phyloP scores from a whole-genome alignment of 2,329 filamentous ascomycete species.

The Colletotrichum ledebouriae region DNA sequence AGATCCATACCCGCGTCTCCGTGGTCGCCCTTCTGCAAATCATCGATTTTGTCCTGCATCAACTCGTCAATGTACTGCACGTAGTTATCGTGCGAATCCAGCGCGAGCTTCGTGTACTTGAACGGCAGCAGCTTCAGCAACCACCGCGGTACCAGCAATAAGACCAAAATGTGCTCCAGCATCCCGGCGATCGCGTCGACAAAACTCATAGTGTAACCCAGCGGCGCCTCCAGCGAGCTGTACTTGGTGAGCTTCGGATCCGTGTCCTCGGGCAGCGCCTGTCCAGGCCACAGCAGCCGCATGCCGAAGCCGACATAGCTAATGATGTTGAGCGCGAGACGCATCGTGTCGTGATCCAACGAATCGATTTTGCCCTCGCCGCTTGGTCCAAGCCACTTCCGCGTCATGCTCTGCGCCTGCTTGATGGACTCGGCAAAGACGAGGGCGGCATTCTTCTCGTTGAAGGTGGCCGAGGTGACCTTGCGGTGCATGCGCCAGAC shows the following conservation, averaged over 20 bases:
- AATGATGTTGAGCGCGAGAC: conserved; percentile 68
- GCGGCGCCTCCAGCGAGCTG: conserved; percentile 58
- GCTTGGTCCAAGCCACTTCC: conserved; percentile 65
- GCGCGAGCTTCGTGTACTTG: conserved; percentile 63
- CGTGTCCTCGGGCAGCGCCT: conserved; percentile 60
- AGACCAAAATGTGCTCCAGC: conserved; percentile 73
- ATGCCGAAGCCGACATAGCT: conserved; percentile 80
- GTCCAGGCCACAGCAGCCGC: conserved; percentile 72
- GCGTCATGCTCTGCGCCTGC: conserved; percentile 74
- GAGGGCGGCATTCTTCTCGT: conserved; percentile 78
- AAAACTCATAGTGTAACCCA: conserved; percentile 75
- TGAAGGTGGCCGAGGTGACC: conserved; percentile 78
- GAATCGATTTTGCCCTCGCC: conserved; percentile 60
- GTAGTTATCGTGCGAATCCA: conserved; percentile 72
- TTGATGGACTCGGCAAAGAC: conserved; percentile 72
- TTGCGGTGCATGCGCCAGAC: conserved; percentile 82
- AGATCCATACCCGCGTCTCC: conserved; percentile 64
- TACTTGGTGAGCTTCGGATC: conserved; percentile 64
- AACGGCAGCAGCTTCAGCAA: conserved; percentile 65
- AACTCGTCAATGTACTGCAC: conserved; percentile 78
- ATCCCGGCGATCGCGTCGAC: conserved; percentile 71
- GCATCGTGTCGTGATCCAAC: conserved; percentile 75
- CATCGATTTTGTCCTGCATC: conserved; percentile 69
- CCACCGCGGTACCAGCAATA: conserved; percentile 72
- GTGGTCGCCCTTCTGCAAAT: conserved; percentile 52